A percentile compares a stretch with the other conserved stretches of the same genome.
These are phyloP conservation scores for Teunomyces pallodes DNA, from an alignment of 805 yeast genomes.

Conservation along the genomic window DNA sequence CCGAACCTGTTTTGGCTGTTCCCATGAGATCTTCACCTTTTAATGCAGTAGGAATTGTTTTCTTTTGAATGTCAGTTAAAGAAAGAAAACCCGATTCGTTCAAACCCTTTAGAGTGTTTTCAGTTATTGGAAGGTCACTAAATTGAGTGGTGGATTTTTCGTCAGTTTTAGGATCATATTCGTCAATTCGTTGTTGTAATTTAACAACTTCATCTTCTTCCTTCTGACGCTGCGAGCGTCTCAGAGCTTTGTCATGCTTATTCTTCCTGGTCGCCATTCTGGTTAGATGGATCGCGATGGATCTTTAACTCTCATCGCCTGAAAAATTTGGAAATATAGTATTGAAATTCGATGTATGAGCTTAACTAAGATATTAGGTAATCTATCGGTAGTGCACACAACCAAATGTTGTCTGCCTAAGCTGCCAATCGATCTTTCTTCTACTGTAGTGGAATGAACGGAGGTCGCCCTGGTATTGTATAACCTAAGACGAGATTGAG, in stretches of 20 bases:
- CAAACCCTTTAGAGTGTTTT: conserved; percentile 65
- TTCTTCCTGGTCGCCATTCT: conserved; percentile 9
- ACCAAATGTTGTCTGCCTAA: too few species aligned
- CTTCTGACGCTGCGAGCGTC: conserved; percentile 21
- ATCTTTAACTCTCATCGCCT: conserved; percentile 4
- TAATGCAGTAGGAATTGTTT: conserved; percentile 71
- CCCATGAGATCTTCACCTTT: conserved; percentile 80
- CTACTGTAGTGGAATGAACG: too few species aligned
- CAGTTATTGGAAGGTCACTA: conserved; percentile 73
- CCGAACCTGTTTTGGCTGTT: conserved; percentile 89
- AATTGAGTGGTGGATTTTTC: conserved; percentile 45
- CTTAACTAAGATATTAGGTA: too few species aligned
- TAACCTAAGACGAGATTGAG: too few species aligned
- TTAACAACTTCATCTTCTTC: conserved; percentile 36
- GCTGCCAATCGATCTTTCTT: too few species aligned
- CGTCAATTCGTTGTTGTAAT: conserved; percentile 52
- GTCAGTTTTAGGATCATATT: conserved; percentile 45
- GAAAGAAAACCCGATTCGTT: conserved; percentile 73
- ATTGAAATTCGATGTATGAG: background rate
- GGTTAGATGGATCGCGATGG: conserved; percentile 2
- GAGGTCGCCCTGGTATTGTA: too few species aligned
- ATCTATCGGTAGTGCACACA: too few species aligned
- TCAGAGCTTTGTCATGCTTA: conserved; percentile 14
- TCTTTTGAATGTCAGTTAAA: conserved; percentile 83
- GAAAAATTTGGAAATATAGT: background rate